Evolutionary conservation across 2,329 filamentous ascomycete species (phyloP).

Genomic region (Fusarium praegraminearum): DNA sequence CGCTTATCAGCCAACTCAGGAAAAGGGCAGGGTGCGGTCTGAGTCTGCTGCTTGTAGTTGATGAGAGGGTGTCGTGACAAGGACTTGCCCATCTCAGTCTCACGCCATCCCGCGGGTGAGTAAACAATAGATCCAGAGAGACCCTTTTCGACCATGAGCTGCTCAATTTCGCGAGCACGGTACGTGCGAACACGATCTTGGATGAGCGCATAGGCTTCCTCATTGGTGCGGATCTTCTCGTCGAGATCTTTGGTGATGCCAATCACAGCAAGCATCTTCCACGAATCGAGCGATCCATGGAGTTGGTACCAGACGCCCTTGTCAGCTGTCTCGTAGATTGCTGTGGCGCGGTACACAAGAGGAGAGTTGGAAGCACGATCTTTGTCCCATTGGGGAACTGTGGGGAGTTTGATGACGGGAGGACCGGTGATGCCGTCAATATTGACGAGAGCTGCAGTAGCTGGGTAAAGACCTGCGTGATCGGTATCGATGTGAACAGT

Average conservation of each 20-base stretch:
- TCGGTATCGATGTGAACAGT: background rate
- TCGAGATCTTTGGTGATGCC: slow-evolving; percentile 18
- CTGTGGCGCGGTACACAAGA: slow-evolving; percentile 20
- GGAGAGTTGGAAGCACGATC: background rate
- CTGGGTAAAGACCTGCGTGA: background rate
- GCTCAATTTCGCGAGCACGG: background rate
- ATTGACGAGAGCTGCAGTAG: background rate
- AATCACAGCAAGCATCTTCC: background rate
- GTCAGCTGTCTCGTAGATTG: slow-evolving; percentile 20
- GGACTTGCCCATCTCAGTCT: background rate
- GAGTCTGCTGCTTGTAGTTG: slow-evolving; percentile 1
- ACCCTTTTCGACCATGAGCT: slow-evolving; percentile 1
- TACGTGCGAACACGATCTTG: background rate
- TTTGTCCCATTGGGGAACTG: background rate
- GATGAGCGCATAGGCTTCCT: background rate
- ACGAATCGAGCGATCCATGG: slow-evolving; percentile 35
- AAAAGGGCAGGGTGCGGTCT: background rate
- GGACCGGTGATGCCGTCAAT: background rate
- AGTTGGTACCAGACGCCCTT: slow-evolving; percentile 1
- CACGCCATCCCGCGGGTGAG: background rate
- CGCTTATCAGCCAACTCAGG: background rate
- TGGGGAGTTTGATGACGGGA: background rate
- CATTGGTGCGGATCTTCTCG: slow-evolving; percentile 48
- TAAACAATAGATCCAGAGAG: slow-evolving; percentile 2
- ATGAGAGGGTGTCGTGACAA: background rate